phyloP scores from a whole-genome alignment of 169 alveolate genomes.

The Eimeria sp. region DNA sequence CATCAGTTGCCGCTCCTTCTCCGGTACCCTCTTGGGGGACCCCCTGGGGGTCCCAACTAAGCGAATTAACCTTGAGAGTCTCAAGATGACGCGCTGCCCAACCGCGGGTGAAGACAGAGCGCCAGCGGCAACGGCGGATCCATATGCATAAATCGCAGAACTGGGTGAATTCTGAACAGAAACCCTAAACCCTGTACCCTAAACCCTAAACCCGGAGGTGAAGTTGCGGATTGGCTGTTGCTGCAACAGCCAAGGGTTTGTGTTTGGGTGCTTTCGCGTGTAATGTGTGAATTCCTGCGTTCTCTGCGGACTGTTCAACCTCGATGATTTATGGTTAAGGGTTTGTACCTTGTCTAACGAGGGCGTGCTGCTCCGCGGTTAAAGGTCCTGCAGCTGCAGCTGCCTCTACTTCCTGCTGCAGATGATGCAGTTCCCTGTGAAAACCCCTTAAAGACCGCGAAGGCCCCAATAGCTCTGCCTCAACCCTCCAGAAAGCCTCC shows the following conservation, averaged over 20 bases:
- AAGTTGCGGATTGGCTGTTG: not conserved
- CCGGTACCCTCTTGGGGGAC: not conserved
- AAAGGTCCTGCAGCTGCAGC: not conserved
- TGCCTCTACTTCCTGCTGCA: not conserved
- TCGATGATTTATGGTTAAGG: not conserved
- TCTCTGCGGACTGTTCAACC: not conserved
- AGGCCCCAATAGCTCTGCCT: not conserved
- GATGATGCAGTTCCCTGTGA: not conserved
- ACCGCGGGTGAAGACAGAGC: constrained; percentile 20
- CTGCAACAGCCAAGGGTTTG: not conserved
- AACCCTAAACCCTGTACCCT: not conserved
- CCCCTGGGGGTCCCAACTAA: not conserved
- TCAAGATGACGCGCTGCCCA: not conserved
- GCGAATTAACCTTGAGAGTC: not conserved
- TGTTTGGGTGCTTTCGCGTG: not conserved
- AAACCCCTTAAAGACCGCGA: not conserved
- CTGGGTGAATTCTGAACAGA: not conserved
- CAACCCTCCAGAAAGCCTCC: not conserved
- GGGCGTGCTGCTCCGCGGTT: not conserved
- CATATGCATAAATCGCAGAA: constrained; percentile 20
- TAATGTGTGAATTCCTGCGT: not conserved
- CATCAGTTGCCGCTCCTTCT: not conserved
- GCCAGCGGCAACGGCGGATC: constrained; percentile 57
- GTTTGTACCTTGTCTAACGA: not conserved
- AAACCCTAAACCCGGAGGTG: not conserved